Percentiles rank a stretch among this genome's conserved stretches.
Evolutionary conservation across 1,284 basidiomycete genomes (phyloP).

Genomic region (Ganoderma resinaceum): DNA sequence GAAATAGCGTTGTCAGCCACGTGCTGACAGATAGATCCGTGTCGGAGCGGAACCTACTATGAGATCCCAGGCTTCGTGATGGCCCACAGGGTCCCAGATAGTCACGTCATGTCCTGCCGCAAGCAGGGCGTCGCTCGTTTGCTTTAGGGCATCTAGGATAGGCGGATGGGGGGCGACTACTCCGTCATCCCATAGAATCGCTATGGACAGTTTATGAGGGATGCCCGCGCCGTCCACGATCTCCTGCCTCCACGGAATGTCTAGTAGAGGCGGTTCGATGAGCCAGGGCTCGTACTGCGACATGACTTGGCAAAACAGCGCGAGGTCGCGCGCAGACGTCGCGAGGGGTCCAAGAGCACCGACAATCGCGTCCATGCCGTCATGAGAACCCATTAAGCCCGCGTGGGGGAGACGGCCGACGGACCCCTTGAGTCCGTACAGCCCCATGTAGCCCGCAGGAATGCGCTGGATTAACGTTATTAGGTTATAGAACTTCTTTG

Average conservation of each 20-base stretch:
- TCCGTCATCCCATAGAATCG: conserved; percentile 62
- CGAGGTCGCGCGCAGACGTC: conserved; percentile 58
- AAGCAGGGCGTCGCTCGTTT: conserved; percentile 50
- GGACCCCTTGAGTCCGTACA: conserved; percentile 64
- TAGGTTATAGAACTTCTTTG: conserved; percentile 18
- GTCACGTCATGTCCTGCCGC: conserved; percentile 63
- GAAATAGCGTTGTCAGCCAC: conserved; percentile 21
- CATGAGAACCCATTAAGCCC: conserved; percentile 57
- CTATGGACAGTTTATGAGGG: conserved; percentile 55
- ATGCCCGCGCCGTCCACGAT: conserved; percentile 47
- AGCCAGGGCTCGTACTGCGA: conserved; percentile 60
- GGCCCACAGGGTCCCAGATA: conserved; percentile 53
- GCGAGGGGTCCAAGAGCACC: conserved; percentile 62
- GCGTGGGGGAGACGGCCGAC: conserved; percentile 58
- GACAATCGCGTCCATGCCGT: conserved; percentile 60
- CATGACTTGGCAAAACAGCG: conserved; percentile 60
- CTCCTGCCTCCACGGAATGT: conserved; percentile 59
- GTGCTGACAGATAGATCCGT: conserved; percentile 23
- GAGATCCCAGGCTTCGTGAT: conserved; percentile 55
- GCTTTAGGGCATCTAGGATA: conserved; percentile 52
- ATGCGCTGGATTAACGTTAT: conserved; percentile 43
- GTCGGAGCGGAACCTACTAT: conserved; percentile 46
- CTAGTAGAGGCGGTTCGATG: conserved; percentile 56
- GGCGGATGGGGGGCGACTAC: conserved; percentile 63
- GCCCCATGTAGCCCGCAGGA: conserved; percentile 55